Evolutionary conservation across 1,284 basidiomycete genomes (phyloP).

Genomic region (Ceratorhiza oryzae-sativae): DNA sequence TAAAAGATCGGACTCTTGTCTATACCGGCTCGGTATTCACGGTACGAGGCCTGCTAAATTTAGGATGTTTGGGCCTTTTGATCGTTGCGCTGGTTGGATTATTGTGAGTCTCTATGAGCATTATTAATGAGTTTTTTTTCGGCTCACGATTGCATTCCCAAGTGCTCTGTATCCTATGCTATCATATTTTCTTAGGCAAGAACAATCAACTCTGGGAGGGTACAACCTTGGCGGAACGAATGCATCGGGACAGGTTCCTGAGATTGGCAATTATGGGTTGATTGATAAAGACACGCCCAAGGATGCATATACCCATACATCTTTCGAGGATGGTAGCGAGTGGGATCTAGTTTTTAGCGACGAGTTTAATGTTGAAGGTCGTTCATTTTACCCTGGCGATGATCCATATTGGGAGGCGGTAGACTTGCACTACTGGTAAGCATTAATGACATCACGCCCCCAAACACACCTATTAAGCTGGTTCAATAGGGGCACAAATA

Average conservation of each 20-base stretch:
- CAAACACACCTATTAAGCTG: neutral
- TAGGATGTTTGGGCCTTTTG: conserved; percentile 77
- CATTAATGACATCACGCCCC: neutral
- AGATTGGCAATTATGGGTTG: conserved; percentile 72
- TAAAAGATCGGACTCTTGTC: conserved; percentile 68
- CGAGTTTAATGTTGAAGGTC: conserved; percentile 57
- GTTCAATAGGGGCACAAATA: conserved; percentile 44
- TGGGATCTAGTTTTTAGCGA: conserved; percentile 57
- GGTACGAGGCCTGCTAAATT: conserved; percentile 71
- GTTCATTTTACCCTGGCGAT: conserved; percentile 59
- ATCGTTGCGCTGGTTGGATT: conserved; percentile 68
- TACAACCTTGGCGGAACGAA: conserved; percentile 60
- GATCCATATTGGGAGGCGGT: conserved; percentile 58
- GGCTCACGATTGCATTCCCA: neutral
- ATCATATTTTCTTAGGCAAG: conserved; percentile 47
- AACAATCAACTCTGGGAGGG: conserved; percentile 43
- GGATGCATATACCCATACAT: conserved; percentile 50
- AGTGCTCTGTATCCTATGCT: conserved; percentile 57
- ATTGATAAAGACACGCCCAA: conserved; percentile 78
- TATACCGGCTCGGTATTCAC: conserved; percentile 72
- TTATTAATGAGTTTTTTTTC: neutral
- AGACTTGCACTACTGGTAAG: conserved; percentile 58
- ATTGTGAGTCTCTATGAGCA: conserved; percentile 61
- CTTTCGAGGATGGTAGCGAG: conserved; percentile 51
- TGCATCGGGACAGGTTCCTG: conserved; percentile 59